These are phyloP conservation scores for Ogataea parapolymorpha DNA, from an alignment of 805 yeast genomes.

Conservation along the genomic window DNA sequence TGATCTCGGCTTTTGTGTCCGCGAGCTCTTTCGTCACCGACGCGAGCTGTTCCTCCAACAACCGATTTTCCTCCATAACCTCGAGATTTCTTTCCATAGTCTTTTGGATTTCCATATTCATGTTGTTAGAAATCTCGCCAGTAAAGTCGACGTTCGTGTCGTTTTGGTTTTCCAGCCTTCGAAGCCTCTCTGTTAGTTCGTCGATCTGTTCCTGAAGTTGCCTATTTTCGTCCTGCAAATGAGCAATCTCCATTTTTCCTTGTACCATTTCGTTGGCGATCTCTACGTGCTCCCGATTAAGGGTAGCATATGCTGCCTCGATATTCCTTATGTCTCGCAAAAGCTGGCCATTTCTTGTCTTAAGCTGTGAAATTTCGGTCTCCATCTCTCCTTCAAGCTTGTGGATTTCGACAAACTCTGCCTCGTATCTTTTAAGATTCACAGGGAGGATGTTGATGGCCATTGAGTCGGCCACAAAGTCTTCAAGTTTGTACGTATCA, in stretches of 20 bases:
- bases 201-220: constrained; percentile 50
- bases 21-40: constrained; percentile 36
- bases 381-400: constrained; percentile 61
- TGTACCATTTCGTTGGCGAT: constrained; percentile 85
- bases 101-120: constrained; percentile 51
- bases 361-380: constrained; percentile 55
- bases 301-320: constrained; percentile 62
- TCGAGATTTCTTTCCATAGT: constrained; percentile 61
- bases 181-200: constrained; percentile 42
- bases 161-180: constrained; percentile 31
- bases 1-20: constrained; percentile 32
- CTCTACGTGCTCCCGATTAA: constrained; percentile 80
- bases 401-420: constrained; percentile 75
- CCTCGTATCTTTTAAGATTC: constrained; percentile 63
- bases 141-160: constrained; percentile 26
- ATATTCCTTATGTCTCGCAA: constrained; percentile 69
- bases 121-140: constrained; percentile 30
- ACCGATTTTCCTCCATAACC: constrained; percentile 61
- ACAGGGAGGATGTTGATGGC: constrained; percentile 69
- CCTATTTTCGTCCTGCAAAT: constrained; percentile 68
- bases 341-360: constrained; percentile 66
- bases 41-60: constrained; percentile 51
- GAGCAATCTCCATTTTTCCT: constrained; percentile 72
- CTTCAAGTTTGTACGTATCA: constrained; percentile 58
- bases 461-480: constrained; percentile 76